Evolutionary conservation across 768 basidiomycete species (phyloP).

Genomic region (Calocera viscosa): DNA sequence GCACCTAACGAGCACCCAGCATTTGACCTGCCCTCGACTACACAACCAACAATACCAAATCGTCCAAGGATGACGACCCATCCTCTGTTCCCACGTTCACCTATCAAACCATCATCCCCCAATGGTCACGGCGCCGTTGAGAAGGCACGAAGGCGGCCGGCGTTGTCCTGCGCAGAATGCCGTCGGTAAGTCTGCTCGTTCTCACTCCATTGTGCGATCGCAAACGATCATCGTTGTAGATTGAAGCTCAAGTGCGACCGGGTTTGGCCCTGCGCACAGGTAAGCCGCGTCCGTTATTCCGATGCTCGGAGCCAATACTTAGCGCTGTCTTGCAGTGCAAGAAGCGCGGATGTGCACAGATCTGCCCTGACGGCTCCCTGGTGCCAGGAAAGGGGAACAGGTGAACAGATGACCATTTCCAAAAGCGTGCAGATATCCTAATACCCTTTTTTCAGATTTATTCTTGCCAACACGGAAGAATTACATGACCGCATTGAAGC

Average conservation of each 20-base stretch:
- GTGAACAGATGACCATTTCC: slow-evolving; percentile 26
- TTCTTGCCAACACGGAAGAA: slow-evolving; percentile 58
- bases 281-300: not conserved
- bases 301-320: not conserved
- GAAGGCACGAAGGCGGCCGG: not conserved
- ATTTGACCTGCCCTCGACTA: not conserved
- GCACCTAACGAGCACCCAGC: not conserved
- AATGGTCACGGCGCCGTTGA: slow-evolving; percentile 1
- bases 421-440: not conserved
- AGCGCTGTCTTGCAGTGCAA: slow-evolving; percentile 35
- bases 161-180: slow-evolving; percentile 30
- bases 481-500: slow-evolving; percentile 55
- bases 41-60: not conserved
- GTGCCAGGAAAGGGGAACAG: slow-evolving; percentile 65
- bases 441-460: slow-evolving; percentile 28
- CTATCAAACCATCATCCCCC: not conserved
- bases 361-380: slow-evolving; percentile 66
- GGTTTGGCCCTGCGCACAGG: slow-evolving; percentile 9
- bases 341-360: slow-evolving; percentile 57
- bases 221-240: slow-evolving; percentile 22
- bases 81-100: slow-evolving; percentile 6
- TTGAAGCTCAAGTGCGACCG: slow-evolving; percentile 57
- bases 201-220: not conserved
- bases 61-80: not conserved
- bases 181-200: slow-evolving; percentile 25